phyloP scores from a whole-genome alignment of 2,329 filamentous ascomycete species.

The Clathrospora elynae region DNA sequence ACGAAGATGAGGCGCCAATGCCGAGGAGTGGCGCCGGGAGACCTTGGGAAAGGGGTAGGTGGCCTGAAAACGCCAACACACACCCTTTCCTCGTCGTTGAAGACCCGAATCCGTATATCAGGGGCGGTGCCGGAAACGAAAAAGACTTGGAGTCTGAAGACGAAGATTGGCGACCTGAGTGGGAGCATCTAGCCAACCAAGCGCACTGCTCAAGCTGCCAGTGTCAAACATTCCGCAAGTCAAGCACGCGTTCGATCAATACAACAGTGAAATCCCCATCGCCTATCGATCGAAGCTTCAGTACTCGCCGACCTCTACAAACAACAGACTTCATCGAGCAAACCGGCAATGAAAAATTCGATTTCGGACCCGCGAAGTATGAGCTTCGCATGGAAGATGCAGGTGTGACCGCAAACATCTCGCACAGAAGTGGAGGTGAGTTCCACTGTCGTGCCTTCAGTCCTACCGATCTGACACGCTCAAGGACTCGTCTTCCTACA shows the following conservation, averaged over 20 bases:
- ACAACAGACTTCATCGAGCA: background rate
- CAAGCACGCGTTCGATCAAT: slow-evolving; percentile 1
- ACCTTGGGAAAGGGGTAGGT: background rate
- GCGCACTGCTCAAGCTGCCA: background rate
- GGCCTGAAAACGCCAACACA: background rate
- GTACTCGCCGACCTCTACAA: background rate
- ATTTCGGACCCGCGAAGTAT: no score
- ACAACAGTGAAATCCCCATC: background rate
- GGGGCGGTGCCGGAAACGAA: slow-evolving; percentile 3
- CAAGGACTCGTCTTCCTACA: background rate
- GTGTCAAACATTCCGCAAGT: slow-evolving; percentile 3
- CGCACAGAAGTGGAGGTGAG: no score
- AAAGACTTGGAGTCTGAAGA: background rate
- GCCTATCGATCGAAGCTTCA: background rate
- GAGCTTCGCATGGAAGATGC: no score
- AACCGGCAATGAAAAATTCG: no score
- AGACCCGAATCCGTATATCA: background rate
- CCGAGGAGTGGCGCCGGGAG: background rate
- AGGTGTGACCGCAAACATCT: background rate
- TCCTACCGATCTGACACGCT: background rate
- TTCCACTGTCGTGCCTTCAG: background rate
- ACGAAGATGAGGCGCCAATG: slow-evolving; percentile 5
- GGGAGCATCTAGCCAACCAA: slow-evolving; percentile 1
- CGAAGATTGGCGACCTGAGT: slow-evolving; percentile 10
- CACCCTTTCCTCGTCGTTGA: background rate